A percentile compares a stretch with the other conserved stretches of the same genome.
phyloP scores from a whole-genome alignment of 2,329 filamentous ascomycete genomes.

The Pleurostoma richardsiae region DNA sequence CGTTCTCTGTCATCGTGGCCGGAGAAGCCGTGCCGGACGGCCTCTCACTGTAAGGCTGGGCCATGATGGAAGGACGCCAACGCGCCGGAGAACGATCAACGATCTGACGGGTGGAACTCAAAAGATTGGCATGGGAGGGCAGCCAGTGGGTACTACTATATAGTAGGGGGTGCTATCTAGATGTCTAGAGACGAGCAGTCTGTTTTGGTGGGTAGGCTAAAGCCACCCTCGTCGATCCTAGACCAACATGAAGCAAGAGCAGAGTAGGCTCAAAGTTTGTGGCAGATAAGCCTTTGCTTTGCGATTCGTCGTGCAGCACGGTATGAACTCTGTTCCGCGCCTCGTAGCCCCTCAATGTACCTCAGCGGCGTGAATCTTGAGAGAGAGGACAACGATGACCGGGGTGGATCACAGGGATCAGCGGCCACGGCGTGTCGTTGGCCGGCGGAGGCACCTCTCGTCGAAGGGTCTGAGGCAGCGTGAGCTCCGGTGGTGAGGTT shows the following conservation, averaged over 20 bases:
- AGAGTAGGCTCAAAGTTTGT: background rate
- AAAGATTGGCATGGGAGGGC: conserved; percentile 2
- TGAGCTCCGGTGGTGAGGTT: no score
- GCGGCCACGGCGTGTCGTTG: no score
- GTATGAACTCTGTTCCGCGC: background rate
- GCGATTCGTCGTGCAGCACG: conserved; percentile 9
- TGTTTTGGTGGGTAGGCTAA: conserved; percentile 6
- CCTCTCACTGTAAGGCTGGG: conserved; percentile 18
- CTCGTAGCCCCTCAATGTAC: background rate
- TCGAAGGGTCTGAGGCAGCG: no score
- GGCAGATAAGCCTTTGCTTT: conserved; percentile 11
- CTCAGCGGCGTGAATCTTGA: background rate
- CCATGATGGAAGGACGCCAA: conserved; percentile 20
- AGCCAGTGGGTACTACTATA: conserved; percentile 9
- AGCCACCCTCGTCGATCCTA: conserved; percentile 9
- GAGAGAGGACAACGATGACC: background rate
- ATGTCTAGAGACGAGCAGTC: background rate
- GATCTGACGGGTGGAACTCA: conserved; percentile 2
- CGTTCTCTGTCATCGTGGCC: conserved; percentile 13
- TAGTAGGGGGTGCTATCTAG: conserved; percentile 13
- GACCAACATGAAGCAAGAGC: conserved; percentile 15
- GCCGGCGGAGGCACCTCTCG: no score
- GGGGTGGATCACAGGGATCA: background rate
- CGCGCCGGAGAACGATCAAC: conserved; percentile 14
- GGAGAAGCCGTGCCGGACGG: conserved; percentile 24